These are phyloP conservation scores for Byssothecium circinans DNA, from an alignment of 2,329 filamentous ascomycete species.

Conservation along the genomic window DNA sequence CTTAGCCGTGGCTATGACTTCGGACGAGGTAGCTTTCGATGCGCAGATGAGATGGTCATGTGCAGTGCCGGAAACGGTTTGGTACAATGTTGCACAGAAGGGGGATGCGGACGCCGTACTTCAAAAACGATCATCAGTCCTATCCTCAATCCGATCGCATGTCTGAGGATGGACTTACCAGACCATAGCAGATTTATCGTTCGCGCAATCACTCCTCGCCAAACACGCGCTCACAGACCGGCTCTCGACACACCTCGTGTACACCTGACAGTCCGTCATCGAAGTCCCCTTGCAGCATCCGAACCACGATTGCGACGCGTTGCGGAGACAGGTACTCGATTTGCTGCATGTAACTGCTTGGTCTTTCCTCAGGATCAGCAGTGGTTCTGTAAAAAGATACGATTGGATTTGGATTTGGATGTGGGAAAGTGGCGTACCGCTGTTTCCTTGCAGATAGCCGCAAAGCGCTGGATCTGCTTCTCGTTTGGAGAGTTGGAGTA, in stretches of 20 bases:
- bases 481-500: slow-evolving; percentile 9
- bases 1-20: slow-evolving; percentile 7
- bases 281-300: slow-evolving; percentile 16
- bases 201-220: background rate
- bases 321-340: slow-evolving; percentile 12
- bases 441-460: slow-evolving; percentile 13
- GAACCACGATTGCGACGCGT: slow-evolving; percentile 12
- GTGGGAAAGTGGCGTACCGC: slow-evolving; percentile 4
- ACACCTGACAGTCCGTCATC: slow-evolving; percentile 15
- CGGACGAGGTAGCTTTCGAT: slow-evolving; percentile 1
- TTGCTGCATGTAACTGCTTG: slow-evolving; percentile 7
- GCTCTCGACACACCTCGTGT: slow-evolving; percentile 15
- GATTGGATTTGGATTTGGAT: too few species aligned
- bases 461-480: slow-evolving; percentile 13
- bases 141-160: background rate
- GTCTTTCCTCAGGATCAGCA: slow-evolving; percentile 3
- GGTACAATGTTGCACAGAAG: slow-evolving; percentile 11
- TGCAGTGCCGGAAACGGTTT: slow-evolving; percentile 2
- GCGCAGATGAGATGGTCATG: slow-evolving; percentile 16
- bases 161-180: slow-evolving; percentile 18
- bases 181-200: slow-evolving; percentile 8
- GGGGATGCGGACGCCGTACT: slow-evolving; percentile 1
- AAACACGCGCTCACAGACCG: slow-evolving; percentile 5
- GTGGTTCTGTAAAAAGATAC: background rate
- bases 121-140: background rate